A percentile compares a stretch with the other conserved stretches of the same genome.
Conservation (phyloP, 2,329 filamentous ascomycete genomes). For the Fusarium sp. region DNA sequence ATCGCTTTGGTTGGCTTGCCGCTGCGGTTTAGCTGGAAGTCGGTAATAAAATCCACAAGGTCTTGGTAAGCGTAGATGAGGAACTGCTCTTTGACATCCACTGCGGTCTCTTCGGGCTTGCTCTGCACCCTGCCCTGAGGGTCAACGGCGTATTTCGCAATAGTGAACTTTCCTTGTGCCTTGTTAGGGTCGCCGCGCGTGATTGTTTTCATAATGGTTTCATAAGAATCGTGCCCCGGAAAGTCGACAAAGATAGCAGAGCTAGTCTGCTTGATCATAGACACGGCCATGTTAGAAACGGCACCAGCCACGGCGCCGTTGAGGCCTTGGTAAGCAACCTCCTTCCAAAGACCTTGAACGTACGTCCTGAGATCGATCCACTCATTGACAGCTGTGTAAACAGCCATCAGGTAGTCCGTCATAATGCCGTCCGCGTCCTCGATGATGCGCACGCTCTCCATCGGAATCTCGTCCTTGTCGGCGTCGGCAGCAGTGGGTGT, state of each 20-base stretch:
- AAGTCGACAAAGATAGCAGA: conserved; percentile 55
- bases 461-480: conserved; percentile 49
- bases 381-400: conserved; percentile 50
- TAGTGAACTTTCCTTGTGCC: conserved; percentile 24
- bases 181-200: conserved; percentile 49
- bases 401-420: conserved; percentile 56
- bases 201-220: conserved; percentile 53
- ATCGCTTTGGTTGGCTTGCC: conserved; percentile 58
- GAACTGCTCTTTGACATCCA: conserved; percentile 56
- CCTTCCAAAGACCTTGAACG: conserved; percentile 52
- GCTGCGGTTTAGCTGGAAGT: conserved; percentile 55
- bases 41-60: conserved; percentile 55
- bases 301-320: conserved; percentile 57
- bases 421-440: conserved; percentile 48
- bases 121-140: background rate
- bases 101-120: conserved; percentile 8
- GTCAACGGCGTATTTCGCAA: background rate
- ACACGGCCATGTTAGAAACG: conserved; percentile 52
- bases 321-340: conserved; percentile 55
- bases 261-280: conserved; percentile 51
- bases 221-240: conserved; percentile 54
- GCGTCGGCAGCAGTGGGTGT: conserved; percentile 19
- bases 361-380: conserved; percentile 52
- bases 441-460: conserved; percentile 56
- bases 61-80: conserved; percentile 53